Base-by-base conservation (phyloP, 2,329 filamentous ascomycete species). In the Fusarium sp. region DNA sequence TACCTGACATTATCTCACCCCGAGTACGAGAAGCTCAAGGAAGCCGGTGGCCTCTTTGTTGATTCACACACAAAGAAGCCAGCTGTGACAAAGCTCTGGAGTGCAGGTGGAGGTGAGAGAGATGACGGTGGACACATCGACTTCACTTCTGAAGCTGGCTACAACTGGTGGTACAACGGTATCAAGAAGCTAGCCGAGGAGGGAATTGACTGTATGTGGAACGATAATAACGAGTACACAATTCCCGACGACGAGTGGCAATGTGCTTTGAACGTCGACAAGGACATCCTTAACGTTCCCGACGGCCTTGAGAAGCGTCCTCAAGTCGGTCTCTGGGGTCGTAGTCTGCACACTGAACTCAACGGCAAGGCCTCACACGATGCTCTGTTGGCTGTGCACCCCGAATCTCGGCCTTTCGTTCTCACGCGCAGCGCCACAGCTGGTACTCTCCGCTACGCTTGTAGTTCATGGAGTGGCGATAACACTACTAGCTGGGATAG, bases 181-280 rank as follows among this genome's bases (percentile, higher is more conserved):
- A 86, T 91, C 10, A 84, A 86, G 61, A 84, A 83, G 50, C 81
- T 93, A 2, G 87, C 87, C 56, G 80, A 85, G 28, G 79, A 87
- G 10, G 90, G 90, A 1, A 90, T 93, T 57, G 90, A 92, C 69
- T 90, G 85, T 47, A 92, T 92, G 80, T 93, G 91, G 91, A 93
- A 93, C 69, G 91, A 93, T 75, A 93, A 93, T 77, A 93, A 92
- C 69, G 91, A 93, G 76, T 93, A 92, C 75, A 89, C 87, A 1
- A 83, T 91, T 4, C 84, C 88, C 0, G 83, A 87, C 63, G 91
- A 93, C 62, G 81, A 85, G 26, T 92, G 90, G 90, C 79, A 87
- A 57, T 85, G 88, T 52, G 85, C 86, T 0, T 80, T 92, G 0
- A 83, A 88, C 3, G 53, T 62, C 63, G 31, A 67, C 72, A 2